Evolutionary conservation across 1,139 yeast genomes (phyloP).

Genomic region (Hansenula anomala): DNA sequence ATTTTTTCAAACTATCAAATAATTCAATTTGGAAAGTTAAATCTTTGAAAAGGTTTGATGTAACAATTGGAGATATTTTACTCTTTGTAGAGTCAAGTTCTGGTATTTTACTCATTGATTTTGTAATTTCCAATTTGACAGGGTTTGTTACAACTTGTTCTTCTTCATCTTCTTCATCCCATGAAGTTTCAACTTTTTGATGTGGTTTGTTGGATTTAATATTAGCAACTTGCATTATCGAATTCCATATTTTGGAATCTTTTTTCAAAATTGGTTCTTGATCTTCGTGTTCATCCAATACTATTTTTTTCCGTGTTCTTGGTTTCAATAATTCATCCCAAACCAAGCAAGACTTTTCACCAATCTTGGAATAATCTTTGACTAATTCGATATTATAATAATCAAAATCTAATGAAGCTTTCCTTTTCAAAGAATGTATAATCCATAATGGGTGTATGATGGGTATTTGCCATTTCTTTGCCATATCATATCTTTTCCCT

Average conservation of each 20-base stretch:
- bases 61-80: background rate
- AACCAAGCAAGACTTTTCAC: constrained; percentile 44
- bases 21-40: constrained; percentile 36
- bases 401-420: constrained; percentile 50
- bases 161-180: constrained; percentile 27
- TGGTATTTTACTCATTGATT: too few species aligned
- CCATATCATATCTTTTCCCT: constrained; percentile 63
- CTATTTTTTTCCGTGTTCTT: constrained; percentile 18
- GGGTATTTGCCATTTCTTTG: constrained; percentile 63
- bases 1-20: constrained; percentile 31
- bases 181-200: constrained; percentile 22
- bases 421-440: constrained; percentile 54
- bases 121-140: too few species aligned
- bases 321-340: constrained; percentile 38
- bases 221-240: too few species aligned
- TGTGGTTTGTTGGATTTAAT: too few species aligned
- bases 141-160: too few species aligned
- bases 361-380: constrained; percentile 28
- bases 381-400: constrained; percentile 38
- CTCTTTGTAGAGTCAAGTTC: constrained; percentile 2
- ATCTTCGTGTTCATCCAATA: constrained; percentile 8
- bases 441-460: constrained; percentile 77
- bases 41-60: constrained; percentile 29
- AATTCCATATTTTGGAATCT: too few species aligned
- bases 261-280: constrained; percentile 19